These are phyloP conservation scores for Chlamydomonas sp. DNA, from an alignment of 139 green algal species.

Conservation along the genomic window DNA sequence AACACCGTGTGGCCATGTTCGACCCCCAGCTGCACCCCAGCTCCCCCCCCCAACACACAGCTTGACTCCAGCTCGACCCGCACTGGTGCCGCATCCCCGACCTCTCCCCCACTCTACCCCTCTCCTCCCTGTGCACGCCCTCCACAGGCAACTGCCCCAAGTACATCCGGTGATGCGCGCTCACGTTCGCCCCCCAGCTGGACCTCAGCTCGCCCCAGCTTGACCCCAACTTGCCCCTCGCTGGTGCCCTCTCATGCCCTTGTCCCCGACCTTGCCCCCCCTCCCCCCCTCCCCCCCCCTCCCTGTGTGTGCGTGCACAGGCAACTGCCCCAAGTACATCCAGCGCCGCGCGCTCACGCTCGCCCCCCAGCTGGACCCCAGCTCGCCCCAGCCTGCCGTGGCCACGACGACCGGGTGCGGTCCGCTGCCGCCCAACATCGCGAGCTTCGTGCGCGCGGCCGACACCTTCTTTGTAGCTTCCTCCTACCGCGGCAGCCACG, in stretches of 20 bases:
- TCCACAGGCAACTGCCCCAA: constrained; percentile 40
- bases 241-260: too few species aligned
- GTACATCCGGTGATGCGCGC: neutral
- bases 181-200: neutral
- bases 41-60: too few species aligned
- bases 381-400: too few species aligned
- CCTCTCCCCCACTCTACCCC: too few species aligned
- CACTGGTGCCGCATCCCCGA: too few species aligned
- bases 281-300: too few species aligned
- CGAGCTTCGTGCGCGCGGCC: neutral
- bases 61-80: too few species aligned
- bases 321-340: constrained; percentile 38
- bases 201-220: neutral
- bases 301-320: too few species aligned
- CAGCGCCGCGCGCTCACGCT: neutral
- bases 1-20: neutral
- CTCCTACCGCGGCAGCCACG: neutral
- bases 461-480: constrained; percentile 26
- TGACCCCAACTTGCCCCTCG: too few species aligned
- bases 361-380: neutral
- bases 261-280: too few species aligned
- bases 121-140: too few species aligned
- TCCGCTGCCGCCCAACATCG: too few species aligned
- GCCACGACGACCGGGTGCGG: neutral
- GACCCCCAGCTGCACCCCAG: neutral